Base-by-base conservation (phyloP, 768 basidiomycete species). In the Russula earlei region DNA sequence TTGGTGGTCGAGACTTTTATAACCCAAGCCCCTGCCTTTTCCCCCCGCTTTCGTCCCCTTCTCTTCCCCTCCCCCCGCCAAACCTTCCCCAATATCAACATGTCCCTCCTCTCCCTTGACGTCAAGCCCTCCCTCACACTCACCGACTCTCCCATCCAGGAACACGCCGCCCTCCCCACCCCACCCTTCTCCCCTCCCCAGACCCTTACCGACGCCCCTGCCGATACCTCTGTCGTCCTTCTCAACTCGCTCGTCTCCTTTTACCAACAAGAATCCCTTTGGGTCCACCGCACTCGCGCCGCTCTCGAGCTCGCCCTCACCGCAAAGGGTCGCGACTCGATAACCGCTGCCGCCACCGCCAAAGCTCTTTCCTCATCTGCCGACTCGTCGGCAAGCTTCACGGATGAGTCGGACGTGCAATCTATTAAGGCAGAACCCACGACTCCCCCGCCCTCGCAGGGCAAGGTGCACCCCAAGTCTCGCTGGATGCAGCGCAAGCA, bases 181-280 rank as follows among this genome's bases (percentile, higher is more conserved):
- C 67, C 68, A 36, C 67, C 68, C 17, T 66, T 64, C 59, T 67
- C 67, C 38, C 70, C 68, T 31, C 60, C 62, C 52, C 55, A 56
- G 9, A 61, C 43, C 49, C 55, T 52, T 12, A 61, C 59, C 5
- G 58, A 56, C 25, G 55, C 63, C 20, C 57, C 65, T 34, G 52
- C 55, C 11, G 59, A 65, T 50, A 58, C 65, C 14, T 80, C 84
- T n/a, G 71, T 77, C 43, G 70, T 74, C 61, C 76, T 83, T 60
- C 80, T 86, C 64, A 80, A 84, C 62, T 77, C 78, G 25, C 79
- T 87, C 49, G 74, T 82, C 40, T 71, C 76, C 6, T 85, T 82
- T 63, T 87, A 87, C 67, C 79, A 84, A 65, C 77, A 80, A 60
- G 83, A 86, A 69, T 80, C 80, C 37, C 79, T 77, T 71, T 87